A percentile compares a stretch with the other conserved stretches of the same genome.
These are phyloP conservation scores for Carnegiea gigantea DNA, from an alignment of 179 eudicot species.

Conservation along the genomic window DNA sequence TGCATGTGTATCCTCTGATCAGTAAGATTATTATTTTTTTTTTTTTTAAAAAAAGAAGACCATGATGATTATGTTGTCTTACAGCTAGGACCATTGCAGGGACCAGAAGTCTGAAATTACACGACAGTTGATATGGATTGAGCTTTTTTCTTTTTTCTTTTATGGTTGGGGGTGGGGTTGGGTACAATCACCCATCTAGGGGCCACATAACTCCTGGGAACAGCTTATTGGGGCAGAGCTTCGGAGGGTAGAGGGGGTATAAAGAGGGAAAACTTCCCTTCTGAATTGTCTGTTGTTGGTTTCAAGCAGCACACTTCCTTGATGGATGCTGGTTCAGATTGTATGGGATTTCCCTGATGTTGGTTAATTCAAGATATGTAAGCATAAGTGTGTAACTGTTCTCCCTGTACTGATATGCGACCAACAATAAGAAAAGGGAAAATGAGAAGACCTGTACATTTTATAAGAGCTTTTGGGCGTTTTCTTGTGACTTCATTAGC, in stretches of 20 bases:
- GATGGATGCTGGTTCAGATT: background rate
- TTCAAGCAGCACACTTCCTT: background rate
- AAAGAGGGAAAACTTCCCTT: background rate
- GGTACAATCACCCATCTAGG: background rate
- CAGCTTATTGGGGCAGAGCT: background rate
- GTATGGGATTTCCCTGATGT: background rate
- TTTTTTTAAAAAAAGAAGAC: background rate
- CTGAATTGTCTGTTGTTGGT: background rate
- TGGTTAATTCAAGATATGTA: background rate
- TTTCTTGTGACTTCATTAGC: no score
- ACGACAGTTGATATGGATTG: background rate
- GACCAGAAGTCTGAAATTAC: no score
- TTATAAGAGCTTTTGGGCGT: background rate
- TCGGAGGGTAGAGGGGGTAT: no score
- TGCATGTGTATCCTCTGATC: background rate
- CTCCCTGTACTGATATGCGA: background rate
- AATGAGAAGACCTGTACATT: background rate
- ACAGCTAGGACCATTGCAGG: no score
- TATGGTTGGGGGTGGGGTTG: background rate
- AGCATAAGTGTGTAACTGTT: background rate
- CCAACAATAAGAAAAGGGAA: background rate
- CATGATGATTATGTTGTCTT: background rate
- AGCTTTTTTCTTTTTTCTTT: background rate
- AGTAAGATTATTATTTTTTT: background rate
- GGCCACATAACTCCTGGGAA: background rate